Evolutionary conservation across 1,139 yeast genomes (phyloP), one percentile per base, ranked within the genome.

Genomic region (Kodamaea sp.): DNA sequence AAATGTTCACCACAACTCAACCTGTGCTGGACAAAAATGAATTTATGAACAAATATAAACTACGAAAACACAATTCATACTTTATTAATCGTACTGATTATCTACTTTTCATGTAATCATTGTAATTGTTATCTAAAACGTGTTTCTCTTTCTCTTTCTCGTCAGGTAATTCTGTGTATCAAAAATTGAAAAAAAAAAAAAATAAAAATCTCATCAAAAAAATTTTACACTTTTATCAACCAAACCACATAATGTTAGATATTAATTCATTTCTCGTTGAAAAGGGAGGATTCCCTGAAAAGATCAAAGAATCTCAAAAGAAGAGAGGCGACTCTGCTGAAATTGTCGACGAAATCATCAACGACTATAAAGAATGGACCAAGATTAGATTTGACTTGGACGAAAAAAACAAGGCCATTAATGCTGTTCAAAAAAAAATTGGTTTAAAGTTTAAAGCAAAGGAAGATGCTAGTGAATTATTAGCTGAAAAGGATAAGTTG

Each of bases 321-420:
- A 95, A 95, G 50, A 87, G 99, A 73, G 96, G 96, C 45, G 97
- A 80, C 53, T 72, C 94, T 27, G 97, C 89, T 38, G 98, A 92
- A 65, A 61, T 92, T 41, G 97, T 92, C 35, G 99, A 92, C 60
- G 97, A 92, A 67, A 89, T 92, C 60, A 86, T 94, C 61, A 73
- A 71, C 47, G 96, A 83, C 52, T 92, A 92, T 76, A 87, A 86
- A 67, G 81, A 78, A 45, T 92, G 98, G 98, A 87, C 92, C 53
- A 81, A 78, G 65, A 78, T 88, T 53, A 86, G 97, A 71, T 92
- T 89, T 60, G 92, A 88, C 45, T 78, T 92, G 51, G 99, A 92
- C 63, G 95, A 82, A 58, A 60, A 82, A 50, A 94, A 92, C 80
- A 90, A 89, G 72, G 74, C 79, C 49, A 80, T 83, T 62, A 92